These are phyloP conservation scores for Penicillium concentricum DNA, from an alignment of 2,329 filamentous ascomycete genomes.

Conservation along the genomic window DNA sequence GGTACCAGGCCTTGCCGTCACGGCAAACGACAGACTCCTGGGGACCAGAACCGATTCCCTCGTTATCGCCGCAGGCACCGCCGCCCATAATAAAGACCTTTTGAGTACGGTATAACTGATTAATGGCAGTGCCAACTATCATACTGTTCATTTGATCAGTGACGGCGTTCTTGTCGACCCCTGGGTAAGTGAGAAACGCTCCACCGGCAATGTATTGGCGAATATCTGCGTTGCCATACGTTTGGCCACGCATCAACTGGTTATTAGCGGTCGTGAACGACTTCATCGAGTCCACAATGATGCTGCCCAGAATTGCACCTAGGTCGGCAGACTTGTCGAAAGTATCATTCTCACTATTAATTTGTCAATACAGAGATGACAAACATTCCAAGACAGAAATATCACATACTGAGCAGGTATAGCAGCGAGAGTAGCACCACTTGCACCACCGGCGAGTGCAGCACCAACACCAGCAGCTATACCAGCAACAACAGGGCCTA, in stretches of 20 bases:
- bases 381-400: background rate
- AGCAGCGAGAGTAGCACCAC: background rate
- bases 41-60: constrained; percentile 13
- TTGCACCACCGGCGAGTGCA: background rate
- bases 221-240: constrained; percentile 7
- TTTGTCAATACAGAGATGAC: background rate
- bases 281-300: constrained; percentile 10
- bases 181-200: constrained; percentile 9
- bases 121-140: constrained; percentile 11
- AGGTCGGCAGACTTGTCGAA: constrained; percentile 16
- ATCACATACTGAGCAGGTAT: constrained; percentile 8
- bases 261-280: constrained; percentile 18
- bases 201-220: constrained; percentile 12
- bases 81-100: constrained; percentile 15
- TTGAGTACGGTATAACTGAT: constrained; percentile 12
- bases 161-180: constrained; percentile 14
- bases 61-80: background rate
- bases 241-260: constrained; percentile 6
- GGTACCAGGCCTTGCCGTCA: constrained; percentile 15
- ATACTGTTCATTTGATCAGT: constrained; percentile 12
- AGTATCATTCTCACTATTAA: constrained; percentile 6
- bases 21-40: constrained; percentile 8
- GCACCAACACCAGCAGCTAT: constrained; percentile 3
- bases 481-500: background rate
- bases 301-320: constrained; percentile 11